Evolutionary conservation across 108 stramenopile genomes (phyloP), one percentile per base, ranked within the genome.

Genomic region (Fragilaria radians): DNA sequence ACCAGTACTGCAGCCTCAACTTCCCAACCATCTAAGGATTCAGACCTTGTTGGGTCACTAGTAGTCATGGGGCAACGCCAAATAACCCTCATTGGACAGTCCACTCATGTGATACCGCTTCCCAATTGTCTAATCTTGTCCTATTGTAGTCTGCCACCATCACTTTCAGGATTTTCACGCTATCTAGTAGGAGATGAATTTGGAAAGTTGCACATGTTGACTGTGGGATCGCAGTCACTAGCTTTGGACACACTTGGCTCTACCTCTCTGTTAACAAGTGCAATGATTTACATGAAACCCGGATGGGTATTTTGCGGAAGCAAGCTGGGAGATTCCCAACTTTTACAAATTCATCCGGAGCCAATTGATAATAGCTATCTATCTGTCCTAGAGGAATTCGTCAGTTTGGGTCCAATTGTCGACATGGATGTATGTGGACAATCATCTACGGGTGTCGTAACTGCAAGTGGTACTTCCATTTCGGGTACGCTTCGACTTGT

Each of bases 341-440:
- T 97, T 32, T 57, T 99, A 19, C 79, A 86, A 65, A 91, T 97
- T 21, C 79, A 82, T 52, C 86, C 88, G 54, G 75, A 83, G 51
- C 91, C 87, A 19, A 79, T 88, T 32, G 61, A 73, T 19, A 63
- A 51, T 9, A 84, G 85, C 2, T 89, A 86, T 56, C 52, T 95
- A 31, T 71, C 76, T 49, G 82, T 95, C 1, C 52, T 96, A 57
- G 96, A 97, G 61, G 93, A 93, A 49, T 99, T 94, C 60, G 81
- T 82, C 14, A 93, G 94, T 62, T 66, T 97, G 48, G 96, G 96
- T 3, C 98, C 98, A 18, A 97, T 99, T 72, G 79, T 96, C 19
- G 98, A 99, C 69, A 94, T 99, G 74, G 92, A 93, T 67, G 63
- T 97, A 1, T 3, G 11, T 52, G 1, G 11, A 7, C 28, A 34